Conservation (phyloP, 176 grass and related monocot species). For the Oryza nivara region DNA sequence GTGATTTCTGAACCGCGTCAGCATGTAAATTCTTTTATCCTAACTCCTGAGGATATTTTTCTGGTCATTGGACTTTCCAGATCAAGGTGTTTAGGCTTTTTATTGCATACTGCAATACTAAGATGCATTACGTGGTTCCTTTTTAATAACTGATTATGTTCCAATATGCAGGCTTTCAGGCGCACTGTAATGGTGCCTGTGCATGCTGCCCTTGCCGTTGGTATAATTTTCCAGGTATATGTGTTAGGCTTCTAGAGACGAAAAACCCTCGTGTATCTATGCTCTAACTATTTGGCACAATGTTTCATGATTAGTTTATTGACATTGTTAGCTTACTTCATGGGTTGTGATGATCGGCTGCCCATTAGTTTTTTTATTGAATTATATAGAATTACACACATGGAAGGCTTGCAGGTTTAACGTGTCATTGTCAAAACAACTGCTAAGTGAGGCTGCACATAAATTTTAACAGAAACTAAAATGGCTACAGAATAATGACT, state of each 20-base stretch:
- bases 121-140: neutral
- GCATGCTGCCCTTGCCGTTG: constrained; percentile 71
- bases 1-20: constrained; percentile 2
- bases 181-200: constrained; percentile 74
- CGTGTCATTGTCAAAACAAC: neutral
- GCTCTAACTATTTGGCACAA: neutral
- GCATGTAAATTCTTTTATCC: neutral
- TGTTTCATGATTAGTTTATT: neutral
- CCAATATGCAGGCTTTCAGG: constrained; percentile 77
- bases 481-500: neutral
- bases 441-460: neutral
- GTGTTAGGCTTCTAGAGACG: neutral
- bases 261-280: neutral
- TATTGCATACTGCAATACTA: constrained; percentile 22
- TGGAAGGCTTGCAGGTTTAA: neutral
- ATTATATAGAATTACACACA: neutral
- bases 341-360: neutral
- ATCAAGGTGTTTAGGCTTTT: neutral
- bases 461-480: neutral
- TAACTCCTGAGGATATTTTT: neutral
- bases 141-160: constrained; percentile 29
- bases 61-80: constrained; percentile 7
- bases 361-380: neutral
- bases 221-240: constrained; percentile 87
- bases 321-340: neutral